phyloP scores from a whole-genome alignment of 345 rosid species.

The Eucalyptus pumila region DNA sequence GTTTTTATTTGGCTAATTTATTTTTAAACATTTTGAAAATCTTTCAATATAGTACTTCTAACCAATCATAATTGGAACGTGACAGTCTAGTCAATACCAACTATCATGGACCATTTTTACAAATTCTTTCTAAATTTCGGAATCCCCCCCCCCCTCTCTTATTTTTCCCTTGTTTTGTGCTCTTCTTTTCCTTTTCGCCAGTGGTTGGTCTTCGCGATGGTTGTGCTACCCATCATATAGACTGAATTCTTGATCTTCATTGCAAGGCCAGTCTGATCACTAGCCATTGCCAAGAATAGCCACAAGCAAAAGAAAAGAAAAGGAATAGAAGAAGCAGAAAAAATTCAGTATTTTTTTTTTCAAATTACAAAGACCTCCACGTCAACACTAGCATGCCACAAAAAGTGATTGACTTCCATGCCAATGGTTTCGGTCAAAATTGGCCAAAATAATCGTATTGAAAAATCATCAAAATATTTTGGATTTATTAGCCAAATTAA shows the following conservation, averaged over 20 bases:
- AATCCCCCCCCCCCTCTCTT: too few relatives aligned
- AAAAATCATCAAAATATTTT: neutral
- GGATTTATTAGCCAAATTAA: neutral
- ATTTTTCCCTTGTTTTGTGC: neutral
- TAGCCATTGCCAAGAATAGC: neutral
- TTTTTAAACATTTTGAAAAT: neutral
- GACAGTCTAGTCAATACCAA: fast-evolving
- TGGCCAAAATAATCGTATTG: fast-evolving
- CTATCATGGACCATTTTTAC: neutral
- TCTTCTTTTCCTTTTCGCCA: neutral
- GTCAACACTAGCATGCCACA: fast-evolving
- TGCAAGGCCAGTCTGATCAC: neutral
- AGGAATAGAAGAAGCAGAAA: fast-evolving
- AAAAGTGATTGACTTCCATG: neutral
- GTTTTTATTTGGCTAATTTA: neutral
- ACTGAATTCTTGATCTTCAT: neutral
- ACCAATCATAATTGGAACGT: neutral
- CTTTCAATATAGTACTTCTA: neutral
- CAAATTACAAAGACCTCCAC: neutral
- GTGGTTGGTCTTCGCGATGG: neutral
- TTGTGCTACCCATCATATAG: neutral
- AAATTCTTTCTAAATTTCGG: neutral
- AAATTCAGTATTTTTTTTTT: neutral
- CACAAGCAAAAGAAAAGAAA: neutral
- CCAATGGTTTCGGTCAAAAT: fast-evolving